These are phyloP conservation scores for Monoraphidium neglectum DNA, from an alignment of 139 green algal species.

Conservation along the genomic window DNA sequence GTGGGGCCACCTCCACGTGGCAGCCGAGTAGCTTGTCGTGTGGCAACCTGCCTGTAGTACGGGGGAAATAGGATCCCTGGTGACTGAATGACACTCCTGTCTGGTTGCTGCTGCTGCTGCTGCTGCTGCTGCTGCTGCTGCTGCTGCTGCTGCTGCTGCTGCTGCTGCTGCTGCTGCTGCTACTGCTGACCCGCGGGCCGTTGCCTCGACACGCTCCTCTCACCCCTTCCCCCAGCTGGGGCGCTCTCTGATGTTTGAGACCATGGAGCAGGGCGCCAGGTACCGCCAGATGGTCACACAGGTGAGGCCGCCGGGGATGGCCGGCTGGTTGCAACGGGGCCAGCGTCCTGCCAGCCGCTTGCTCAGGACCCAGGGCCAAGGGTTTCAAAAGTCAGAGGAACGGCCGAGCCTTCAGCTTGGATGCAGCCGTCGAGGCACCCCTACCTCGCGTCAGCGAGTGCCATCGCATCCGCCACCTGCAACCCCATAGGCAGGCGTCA, in stretches of 20 bases:
- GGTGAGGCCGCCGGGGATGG: slow-evolving; percentile 7
- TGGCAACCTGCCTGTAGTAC: no score
- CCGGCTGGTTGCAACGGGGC: neutral
- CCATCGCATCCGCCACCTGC: neutral
- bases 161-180: neutral
- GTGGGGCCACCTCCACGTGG: no score
- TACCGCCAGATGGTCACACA: slow-evolving; percentile 59
- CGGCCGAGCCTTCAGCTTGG: no score
- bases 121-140: neutral
- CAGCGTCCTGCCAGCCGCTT: no score
- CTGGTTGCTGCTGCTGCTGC: no score
- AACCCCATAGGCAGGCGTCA: neutral
- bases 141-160: neutral
- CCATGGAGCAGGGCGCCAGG: slow-evolving; percentile 43
- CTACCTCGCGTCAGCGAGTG: neutral
- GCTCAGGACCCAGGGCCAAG: no score
- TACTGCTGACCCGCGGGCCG: neutral
- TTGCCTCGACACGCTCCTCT: slow-evolving; percentile 27
- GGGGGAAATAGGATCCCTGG: no score
- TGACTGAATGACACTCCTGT: no score
- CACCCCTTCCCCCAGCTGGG: slow-evolving; percentile 37
- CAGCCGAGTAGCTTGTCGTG: no score
- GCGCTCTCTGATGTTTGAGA: slow-evolving; percentile 65
- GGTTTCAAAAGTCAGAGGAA: no score
- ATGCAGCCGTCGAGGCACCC: no score